Base-by-base conservation (phyloP, 2,329 filamentous ascomycete species). In the Thelonectria discophora region DNA sequence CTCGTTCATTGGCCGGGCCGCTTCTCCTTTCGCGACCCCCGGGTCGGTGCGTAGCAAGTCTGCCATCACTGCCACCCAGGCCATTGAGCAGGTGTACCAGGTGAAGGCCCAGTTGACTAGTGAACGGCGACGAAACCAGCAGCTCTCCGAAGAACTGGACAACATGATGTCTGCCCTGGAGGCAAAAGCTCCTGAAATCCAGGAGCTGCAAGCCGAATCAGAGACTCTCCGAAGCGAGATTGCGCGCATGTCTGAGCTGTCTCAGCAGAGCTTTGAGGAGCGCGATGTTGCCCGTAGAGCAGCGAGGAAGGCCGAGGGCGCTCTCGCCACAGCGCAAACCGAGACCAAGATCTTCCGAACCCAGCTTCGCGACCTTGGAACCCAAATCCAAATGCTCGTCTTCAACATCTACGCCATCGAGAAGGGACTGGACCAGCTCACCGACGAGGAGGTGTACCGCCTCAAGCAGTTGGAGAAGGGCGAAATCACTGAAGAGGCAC, bases 301-400 rank as follows among this genome's bases (percentile, higher is more conserved):
- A 21, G 86, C 90, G 11, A 87, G 93, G 66, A 94, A 91, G 77
- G 90, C 90, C 55, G 89, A 95, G 73, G 86, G 86, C n/a, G 86
- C 92, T 58, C 84, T 93, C 57, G 84, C 81, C 21, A 86, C 82
- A 1, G 80, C 84, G 0, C 84, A 88, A 63, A 82, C 86, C 1
- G 93, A 98, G 77, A 84, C 86, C 32, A 89, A 91, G 62, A 92
- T 97, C 40, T 81, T 97, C 21, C 90, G 90, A 53, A 91, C 93
- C 66, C 93, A 97, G 74, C 82, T 98, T 9, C 90, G 94, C 34
- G 95, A 98, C 75, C 84, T 97, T 18, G 93, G 93, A 70, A 89
- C 91, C 1, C 94, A 99, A 76, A 87, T 97, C 65, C 96, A 97
- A 75, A 89, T 97, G 73, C 85, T 99, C 6, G 84, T 97, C 5